phyloP scores from a whole-genome alignment of 1,284 basidiomycete genomes.

The Ustilago cynodontis region DNA sequence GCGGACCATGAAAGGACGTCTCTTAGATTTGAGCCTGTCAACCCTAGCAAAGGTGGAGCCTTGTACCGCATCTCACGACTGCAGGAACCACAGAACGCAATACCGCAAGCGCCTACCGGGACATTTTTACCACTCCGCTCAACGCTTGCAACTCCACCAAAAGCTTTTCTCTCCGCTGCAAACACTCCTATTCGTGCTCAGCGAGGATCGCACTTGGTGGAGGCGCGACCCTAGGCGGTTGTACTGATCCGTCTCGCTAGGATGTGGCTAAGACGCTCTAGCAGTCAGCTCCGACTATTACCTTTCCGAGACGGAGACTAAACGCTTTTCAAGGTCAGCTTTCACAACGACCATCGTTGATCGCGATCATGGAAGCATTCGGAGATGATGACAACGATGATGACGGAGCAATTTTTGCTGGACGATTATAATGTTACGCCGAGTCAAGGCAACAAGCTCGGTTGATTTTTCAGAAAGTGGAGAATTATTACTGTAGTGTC shows the following conservation, averaged over 20 bases:
- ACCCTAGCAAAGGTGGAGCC: too few species aligned
- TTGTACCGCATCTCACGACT: background rate
- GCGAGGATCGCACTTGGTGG: background rate
- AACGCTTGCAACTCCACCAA: background rate
- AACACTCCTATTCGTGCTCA: background rate
- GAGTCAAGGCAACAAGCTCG: background rate
- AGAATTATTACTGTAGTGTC: background rate
- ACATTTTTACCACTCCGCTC: background rate
- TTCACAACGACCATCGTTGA: background rate
- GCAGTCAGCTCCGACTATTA: background rate
- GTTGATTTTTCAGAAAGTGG: background rate
- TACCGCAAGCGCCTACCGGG: slow-evolving; percentile 4
- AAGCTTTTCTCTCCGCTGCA: background rate
- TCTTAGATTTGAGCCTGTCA: too few species aligned
- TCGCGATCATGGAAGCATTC: too few species aligned
- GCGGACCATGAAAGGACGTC: too few species aligned
- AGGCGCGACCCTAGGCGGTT: background rate
- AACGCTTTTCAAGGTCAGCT: background rate
- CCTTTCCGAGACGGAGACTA: background rate
- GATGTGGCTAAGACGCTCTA: background rate
- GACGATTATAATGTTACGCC: background rate
- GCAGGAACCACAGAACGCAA: slow-evolving; percentile 1
- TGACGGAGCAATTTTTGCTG: background rate
- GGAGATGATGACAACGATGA: background rate
- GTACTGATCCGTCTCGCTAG: background rate